Percentiles rank a stretch among this genome's conserved stretches.
Conservation (phyloP, 2,329 filamentous ascomycete species). For the Clarireedia homoeocarpa region DNA sequence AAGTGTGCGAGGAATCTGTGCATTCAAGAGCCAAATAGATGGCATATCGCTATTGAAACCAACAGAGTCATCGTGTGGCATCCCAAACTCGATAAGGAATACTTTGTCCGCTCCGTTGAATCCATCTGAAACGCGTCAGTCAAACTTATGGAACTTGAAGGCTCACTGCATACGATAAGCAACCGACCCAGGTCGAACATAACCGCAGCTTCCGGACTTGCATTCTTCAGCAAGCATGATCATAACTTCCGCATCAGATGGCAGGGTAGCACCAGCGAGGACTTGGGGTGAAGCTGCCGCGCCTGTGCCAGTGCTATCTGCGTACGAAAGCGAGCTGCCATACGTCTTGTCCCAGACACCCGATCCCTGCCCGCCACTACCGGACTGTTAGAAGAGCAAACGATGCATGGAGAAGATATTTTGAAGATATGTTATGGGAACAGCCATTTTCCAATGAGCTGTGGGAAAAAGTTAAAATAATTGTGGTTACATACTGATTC, state of each 20-base stretch:
- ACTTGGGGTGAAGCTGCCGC: conserved; percentile 40
- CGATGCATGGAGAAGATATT: too few species aligned
- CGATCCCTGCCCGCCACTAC: conserved; percentile 42
- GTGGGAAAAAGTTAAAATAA: neutral
- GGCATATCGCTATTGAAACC: conserved; percentile 58
- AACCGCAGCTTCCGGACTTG: conserved; percentile 37
- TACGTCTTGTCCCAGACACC: conserved; percentile 39
- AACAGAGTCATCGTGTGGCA: conserved; percentile 52
- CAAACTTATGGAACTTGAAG: neutral
- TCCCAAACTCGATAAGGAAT: conserved; percentile 66
- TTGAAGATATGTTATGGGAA: too few species aligned
- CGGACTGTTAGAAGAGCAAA: neutral
- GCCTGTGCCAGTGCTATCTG: conserved; percentile 37
- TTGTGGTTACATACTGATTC: conserved; percentile 31
- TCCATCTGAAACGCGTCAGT: conserved; percentile 44
- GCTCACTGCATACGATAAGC: conserved; percentile 38
- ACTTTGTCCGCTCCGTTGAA: conserved; percentile 63
- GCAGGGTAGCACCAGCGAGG: conserved; percentile 41
- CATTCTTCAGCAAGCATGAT: conserved; percentile 45
- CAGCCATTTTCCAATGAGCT: neutral
- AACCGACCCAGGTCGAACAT: conserved; percentile 39
- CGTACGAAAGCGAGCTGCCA: conserved; percentile 17
- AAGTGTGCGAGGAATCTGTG: conserved; percentile 58
- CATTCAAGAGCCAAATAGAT: conserved; percentile 70
- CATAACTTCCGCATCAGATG: conserved; percentile 42